Conservation (phyloP, 768 basidiomycete species). For the Guyanaporus albipodus region DNA sequence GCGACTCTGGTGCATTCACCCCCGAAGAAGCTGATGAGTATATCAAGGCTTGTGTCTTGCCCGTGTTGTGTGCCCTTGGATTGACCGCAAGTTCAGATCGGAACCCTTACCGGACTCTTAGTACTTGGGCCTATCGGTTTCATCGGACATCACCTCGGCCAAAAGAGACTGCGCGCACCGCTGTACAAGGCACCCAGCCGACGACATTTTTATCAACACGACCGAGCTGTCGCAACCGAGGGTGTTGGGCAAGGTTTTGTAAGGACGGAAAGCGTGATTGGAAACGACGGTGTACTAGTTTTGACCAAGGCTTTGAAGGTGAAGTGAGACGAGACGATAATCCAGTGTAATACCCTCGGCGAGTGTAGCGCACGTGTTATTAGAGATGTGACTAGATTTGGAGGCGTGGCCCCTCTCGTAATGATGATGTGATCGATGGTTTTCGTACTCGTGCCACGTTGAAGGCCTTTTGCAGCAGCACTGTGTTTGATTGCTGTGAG, state of each 20-base stretch:
- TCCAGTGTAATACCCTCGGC: conserved; percentile 21
- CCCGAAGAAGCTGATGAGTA: conserved; percentile 96
- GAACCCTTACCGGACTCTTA: conserved; percentile 93
- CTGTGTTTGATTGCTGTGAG: no score
- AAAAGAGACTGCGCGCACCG: conserved; percentile 90
- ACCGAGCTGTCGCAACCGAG: conserved; percentile 79
- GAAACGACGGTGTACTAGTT: no score
- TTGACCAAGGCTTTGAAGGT: no score
- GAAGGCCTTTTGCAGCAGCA: no score
- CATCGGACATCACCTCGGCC: conserved; percentile 95
- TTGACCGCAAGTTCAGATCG: conserved; percentile 47
- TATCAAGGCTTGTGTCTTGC: conserved; percentile 55
- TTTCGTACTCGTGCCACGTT: no score
- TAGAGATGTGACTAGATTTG: no score
- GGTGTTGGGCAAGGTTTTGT: conserved; percentile 51
- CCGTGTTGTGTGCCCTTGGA: not conserved
- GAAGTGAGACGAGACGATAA: conserved; percentile 11
- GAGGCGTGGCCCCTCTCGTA: no score
- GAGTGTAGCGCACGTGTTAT: no score
- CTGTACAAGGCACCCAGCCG: conserved; percentile 93
- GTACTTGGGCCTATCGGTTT: conserved; percentile 97
- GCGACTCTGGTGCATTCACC: conserved; percentile 91
- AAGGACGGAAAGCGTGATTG: not conserved
- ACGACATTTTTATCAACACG: conserved; percentile 96
- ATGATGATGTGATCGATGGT: no score